phyloP scores from a whole-genome alignment of 2,329 filamentous ascomycete genomes.

The Cladosporium cucumerinum region DNA sequence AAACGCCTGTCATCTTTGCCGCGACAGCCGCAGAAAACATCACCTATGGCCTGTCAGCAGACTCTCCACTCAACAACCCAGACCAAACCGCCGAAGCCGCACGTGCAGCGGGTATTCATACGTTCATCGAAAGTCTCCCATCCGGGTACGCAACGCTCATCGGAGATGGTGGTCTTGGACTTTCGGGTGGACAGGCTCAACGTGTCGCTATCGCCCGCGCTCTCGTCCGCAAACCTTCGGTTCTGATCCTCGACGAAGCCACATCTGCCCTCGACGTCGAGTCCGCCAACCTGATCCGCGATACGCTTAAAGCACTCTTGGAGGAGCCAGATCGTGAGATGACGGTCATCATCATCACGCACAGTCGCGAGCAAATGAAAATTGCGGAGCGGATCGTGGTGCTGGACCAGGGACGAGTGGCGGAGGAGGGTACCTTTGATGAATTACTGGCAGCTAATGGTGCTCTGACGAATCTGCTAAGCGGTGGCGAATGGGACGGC shows the following conservation, averaged over 20 bases:
- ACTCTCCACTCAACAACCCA: slow-evolving; percentile 49
- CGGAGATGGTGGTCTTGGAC: slow-evolving; percentile 68
- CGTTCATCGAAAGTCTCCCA: slow-evolving; percentile 71
- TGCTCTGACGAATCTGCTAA: slow-evolving; percentile 36
- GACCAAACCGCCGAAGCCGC: slow-evolving; percentile 49
- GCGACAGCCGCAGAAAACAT: slow-evolving; percentile 77
- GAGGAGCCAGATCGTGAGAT: slow-evolving; percentile 39
- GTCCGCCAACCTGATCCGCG: slow-evolving; percentile 61
- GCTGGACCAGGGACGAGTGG: slow-evolving; percentile 61
- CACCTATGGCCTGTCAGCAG: slow-evolving; percentile 65
- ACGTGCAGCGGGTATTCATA: slow-evolving; percentile 63
- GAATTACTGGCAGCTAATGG: slow-evolving; percentile 50
- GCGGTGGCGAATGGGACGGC: slow-evolving; percentile 35
- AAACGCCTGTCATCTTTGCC: slow-evolving; percentile 74
- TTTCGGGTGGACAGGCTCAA: slow-evolving; percentile 82
- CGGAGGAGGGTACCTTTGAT: slow-evolving; percentile 66
- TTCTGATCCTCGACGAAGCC: slow-evolving; percentile 83
- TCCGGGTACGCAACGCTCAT: slow-evolving; percentile 68
- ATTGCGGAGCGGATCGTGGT: slow-evolving; percentile 72
- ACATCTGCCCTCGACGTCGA: slow-evolving; percentile 75
- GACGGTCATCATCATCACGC: slow-evolving; percentile 78
- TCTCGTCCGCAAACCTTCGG: slow-evolving; percentile 64
- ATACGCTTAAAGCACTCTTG: slow-evolving; percentile 58
- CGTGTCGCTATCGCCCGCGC: slow-evolving; percentile 78
- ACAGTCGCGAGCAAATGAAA: slow-evolving; percentile 81